Base-by-base conservation (phyloP, 164 flowering plant species). In the Malania oleifera region DNA sequence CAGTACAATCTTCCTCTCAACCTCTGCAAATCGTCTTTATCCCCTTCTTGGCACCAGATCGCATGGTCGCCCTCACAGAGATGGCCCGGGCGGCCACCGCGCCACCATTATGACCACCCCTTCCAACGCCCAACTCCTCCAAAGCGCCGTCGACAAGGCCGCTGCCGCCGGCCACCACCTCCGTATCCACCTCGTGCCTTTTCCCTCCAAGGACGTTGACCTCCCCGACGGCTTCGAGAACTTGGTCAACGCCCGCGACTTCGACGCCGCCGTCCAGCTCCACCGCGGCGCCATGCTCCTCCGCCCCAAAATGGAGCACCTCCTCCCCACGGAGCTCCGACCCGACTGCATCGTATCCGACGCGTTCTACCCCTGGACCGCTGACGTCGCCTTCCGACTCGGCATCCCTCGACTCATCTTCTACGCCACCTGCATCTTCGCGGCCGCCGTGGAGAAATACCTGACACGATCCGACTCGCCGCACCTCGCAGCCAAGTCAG, bases 261-360 rank as follows among this genome's bases (percentile, higher is more conserved):
- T 24, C 67, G 3, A 62, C 69, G 2, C 67, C 55, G 12, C 55
- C 25, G 28, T 56, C 0, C 61, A 56, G 18, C 56, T 73, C 7
- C 23, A 53, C 19, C 41, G 49, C 2, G 72, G 59, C 15, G 28
- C 66, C 1, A 47, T 45, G 9, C n/a, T 58, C 54, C 57, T 66
- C 0, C 53, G 56, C 25, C 61, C 67, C 0, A 31, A 59, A 18
- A 28, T 71, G 0, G 66, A 54, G 39, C 18, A 8, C 27, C 35
- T 73, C 24, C 13, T 69, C 2, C 40, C 41, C 11, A n/a, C n/a
- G n/a, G 20, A 58, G 17, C 37, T 3, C 40, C 37, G 43, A 0
- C 78, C 78, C 0, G 60, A 67, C 26, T 61, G 67, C 55, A 65
- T 70, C 31, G 69, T 54, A 20, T 68, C 68, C n/a, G 75, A 71